Evolutionary conservation across 1,284 basidiomycete species (phyloP), one percentile per base, ranked within the genome.

Genomic region (Ceratobasidium sp.): DNA sequence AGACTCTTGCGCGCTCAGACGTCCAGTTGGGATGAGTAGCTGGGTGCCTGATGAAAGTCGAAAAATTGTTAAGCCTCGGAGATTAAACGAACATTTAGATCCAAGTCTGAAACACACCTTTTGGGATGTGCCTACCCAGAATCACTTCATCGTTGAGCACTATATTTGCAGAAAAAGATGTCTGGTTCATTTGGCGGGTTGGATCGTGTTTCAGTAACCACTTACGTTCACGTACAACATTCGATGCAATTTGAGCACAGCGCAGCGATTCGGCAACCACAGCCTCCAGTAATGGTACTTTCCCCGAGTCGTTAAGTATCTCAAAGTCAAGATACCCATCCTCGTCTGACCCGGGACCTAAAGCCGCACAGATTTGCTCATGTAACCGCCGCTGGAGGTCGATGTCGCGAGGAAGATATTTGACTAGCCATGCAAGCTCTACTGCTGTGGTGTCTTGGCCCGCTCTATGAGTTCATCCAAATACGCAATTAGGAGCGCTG

Each of bases 321-420:
- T 70, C 68, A 20, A 44, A 67, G n/a, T 75, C 46, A 23, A 63
- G 28, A 3, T 7, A n/a, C 15, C 58, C 73, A 6, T 44, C 61
- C 20, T 33, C 66, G 15, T 44, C 61, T 23, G 61, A 42, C 1
- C 10, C 23, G 1, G 23, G 46, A 2, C 66, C 66, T 33, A 76
- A 76, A 13, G 46, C 63, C 9, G 42, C 23, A n/a, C 73, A 76
- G 13, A 76, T 23, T 67, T 76, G 63, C 20, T 76, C 51, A 46
- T 67, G 73, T 3, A 76, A 51, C 18, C 73, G 73, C 18, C 49
- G 73, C 58, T 76, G 73, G 15, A 76, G 56, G 9, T 67, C 73
- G 15, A 51, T 26, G 53, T 76, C 73, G 7, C 28, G 28, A 20
- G 73, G 63, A 3, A 76, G 49, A 28, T 55, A 76, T 39, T 76